Conservation (phyloP, 495 filamentous ascomycete genomes). For the Penicillium coprophilum region DNA sequence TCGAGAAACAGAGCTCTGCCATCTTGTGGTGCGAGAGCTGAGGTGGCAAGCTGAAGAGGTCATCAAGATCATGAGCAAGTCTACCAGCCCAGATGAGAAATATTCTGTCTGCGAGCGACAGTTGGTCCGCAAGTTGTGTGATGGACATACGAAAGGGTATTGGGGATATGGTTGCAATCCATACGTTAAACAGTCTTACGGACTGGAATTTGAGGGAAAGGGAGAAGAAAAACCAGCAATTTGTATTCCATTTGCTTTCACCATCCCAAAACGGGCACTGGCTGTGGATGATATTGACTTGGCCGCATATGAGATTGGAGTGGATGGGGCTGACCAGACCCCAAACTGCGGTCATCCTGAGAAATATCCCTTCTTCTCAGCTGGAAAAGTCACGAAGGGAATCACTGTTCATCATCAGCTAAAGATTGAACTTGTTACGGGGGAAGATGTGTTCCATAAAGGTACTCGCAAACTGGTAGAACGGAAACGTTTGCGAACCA, state of each 20-base stretch:
- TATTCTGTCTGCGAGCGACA: neutral
- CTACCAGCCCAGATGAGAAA: neutral
- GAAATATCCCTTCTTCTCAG: too few relatives aligned
- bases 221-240: neutral
- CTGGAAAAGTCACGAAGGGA: neutral
- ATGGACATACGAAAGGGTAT: neutral
- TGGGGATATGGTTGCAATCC: neutral
- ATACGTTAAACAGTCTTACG: neutral
- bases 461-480: slow-evolving; percentile 1
- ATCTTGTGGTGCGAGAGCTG: slow-evolving; percentile 3
- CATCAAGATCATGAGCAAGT: slow-evolving; percentile 3
- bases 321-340: neutral
- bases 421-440: neutral
- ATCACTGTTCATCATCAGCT: neutral
- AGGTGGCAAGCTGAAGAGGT: slow-evolving; percentile 1
- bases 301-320: neutral
- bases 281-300: slow-evolving; percentile 1
- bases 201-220: neutral
- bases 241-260: neutral
- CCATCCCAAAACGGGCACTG: neutral
- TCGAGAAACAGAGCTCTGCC: neutral
- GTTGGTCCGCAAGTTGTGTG: neutral
- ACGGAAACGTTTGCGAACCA: neutral
- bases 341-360: neutral
- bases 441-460: neutral